Base-by-base conservation (phyloP, 2,329 filamentous ascomycete species). In the Fusarium sp. region DNA sequence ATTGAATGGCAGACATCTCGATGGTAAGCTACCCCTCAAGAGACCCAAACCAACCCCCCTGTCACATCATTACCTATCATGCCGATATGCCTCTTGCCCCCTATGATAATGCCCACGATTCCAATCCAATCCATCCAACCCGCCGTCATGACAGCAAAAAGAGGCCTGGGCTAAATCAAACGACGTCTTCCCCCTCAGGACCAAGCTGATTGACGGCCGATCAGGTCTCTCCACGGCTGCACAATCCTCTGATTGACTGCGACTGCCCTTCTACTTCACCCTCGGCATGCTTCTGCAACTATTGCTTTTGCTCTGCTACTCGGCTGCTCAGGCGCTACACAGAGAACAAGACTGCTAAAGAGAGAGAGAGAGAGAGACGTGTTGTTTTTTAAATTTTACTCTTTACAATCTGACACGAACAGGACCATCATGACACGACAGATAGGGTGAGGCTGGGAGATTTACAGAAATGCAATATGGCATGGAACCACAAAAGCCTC, bases 1-100 rank as follows among this genome's bases (percentile, higher is more conserved):
- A 84, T 89, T 66, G 89, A 92, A 79, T 91, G 94, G 83, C 91
- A 95, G 79, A 86, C 87, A 60, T 90, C 89, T 74, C 86, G 90
- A 85, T 94, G 92, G 94, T 95, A 86, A 89, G 93, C 81, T 8
- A n/a, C 45, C 45, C 47, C 27, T n/a, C 9, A 27, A 12, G 22
- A 12, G 27, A 27, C 7, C 27, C 27, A 27, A 27, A 5, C 27
- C 27, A 27, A 45, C 9, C 4, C n/a, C n/a, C 54, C n/a, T 54
- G 50, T 43, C 37, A 17, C 6, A 27, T 37, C 15, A 32, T 27
- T 4, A 17, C 33, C 22, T 7, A 22, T 4, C 14, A n/a, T 30
- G 14, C 14, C 35, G 25, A n/a, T 4, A 9, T 11, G 54, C 30
- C 20, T 11, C 37, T 22, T 63, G 30, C 15, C 20, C 30, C 30